A percentile compares a stretch with the other conserved stretches of the same genome.
Conservation (phyloP, 305 asterid species). For the Solanum chacoense region DNA sequence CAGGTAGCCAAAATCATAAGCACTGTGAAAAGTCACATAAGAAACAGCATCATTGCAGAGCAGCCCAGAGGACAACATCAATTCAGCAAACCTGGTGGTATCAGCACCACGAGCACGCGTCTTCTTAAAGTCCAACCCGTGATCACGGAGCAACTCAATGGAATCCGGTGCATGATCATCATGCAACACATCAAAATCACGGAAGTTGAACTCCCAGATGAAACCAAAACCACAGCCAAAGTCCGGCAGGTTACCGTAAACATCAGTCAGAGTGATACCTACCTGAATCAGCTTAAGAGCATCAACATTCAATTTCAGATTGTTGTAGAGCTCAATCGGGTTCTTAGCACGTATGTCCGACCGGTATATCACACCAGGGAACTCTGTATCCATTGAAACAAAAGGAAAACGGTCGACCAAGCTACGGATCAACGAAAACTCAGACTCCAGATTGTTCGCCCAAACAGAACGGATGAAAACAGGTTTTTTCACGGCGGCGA, state of each 20-base stretch:
- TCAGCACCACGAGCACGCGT: slow-evolving; percentile 26
- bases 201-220: slow-evolving; percentile 79
- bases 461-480: slow-evolving; percentile 55
- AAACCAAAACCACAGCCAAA: slow-evolving; percentile 25
- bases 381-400: slow-evolving; percentile 82
- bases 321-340: slow-evolving; percentile 41
- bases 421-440: slow-evolving; percentile 42
- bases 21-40: slow-evolving; percentile 68
- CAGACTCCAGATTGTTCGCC: slow-evolving; percentile 43
- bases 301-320: slow-evolving; percentile 59
- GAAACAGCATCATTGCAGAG: slow-evolving; percentile 46
- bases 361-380: slow-evolving; percentile 62
- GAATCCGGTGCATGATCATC: slow-evolving; percentile 54
- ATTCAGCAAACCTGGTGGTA: slow-evolving; percentile 38
- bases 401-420: slow-evolving; percentile 43
- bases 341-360: slow-evolving; percentile 13
- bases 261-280: slow-evolving; percentile 70
- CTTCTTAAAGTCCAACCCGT: slow-evolving; percentile 43
- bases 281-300: slow-evolving; percentile 71
- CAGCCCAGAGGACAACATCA: slow-evolving; percentile 65
- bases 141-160: slow-evolving; percentile 51
- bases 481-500: slow-evolving; percentile 1
- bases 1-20: slow-evolving; percentile 74
- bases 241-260: slow-evolving; percentile 54
- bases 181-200: slow-evolving; percentile 46